Evolutionary conservation across 345 rosid species (phyloP).

Genomic region (Salix exigua): DNA sequence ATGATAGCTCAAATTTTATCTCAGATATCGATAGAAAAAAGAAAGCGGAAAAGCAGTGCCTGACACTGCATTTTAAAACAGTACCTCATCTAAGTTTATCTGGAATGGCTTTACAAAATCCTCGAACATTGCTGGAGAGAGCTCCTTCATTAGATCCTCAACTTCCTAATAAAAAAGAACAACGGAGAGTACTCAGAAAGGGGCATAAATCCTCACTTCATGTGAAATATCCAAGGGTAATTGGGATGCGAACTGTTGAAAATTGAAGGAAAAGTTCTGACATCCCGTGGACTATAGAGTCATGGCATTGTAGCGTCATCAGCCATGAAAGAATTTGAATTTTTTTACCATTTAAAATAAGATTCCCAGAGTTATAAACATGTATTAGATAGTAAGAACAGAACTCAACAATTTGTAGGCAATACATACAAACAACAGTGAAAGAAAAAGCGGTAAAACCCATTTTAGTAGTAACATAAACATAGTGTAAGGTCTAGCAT

Average conservation of each 20-base stretch:
- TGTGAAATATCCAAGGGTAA: not conserved
- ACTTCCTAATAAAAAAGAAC: slow-evolving; percentile 58
- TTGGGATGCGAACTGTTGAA: not conserved
- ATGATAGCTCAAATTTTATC: not conserved
- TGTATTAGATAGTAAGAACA: not conserved
- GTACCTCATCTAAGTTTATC: slow-evolving; percentile 68
- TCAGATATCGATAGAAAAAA: not conserved
- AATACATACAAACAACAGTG: not conserved
- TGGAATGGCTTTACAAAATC: slow-evolving; percentile 87
- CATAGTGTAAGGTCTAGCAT: slow-evolving; percentile 15
- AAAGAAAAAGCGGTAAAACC: not conserved
- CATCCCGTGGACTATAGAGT: not conserved
- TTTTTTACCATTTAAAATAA: too few relatives aligned
- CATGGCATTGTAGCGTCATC: too few relatives aligned
- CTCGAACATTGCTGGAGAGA: slow-evolving; percentile 70
- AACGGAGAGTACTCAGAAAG: slow-evolving; percentile 6
- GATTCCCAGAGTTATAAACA: not conserved
- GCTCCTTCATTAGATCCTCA: slow-evolving; percentile 58
- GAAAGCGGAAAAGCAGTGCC: not conserved
- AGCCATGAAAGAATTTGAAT: too few relatives aligned
- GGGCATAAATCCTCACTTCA: not conserved
- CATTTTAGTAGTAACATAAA: not conserved
- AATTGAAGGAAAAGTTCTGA: not conserved
- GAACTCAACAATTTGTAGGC: too few relatives aligned
- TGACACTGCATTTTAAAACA: not conserved